These are phyloP conservation scores for Tuber borchii DNA, from an alignment of 495 filamentous ascomycete genomes.

Conservation along the genomic window DNA sequence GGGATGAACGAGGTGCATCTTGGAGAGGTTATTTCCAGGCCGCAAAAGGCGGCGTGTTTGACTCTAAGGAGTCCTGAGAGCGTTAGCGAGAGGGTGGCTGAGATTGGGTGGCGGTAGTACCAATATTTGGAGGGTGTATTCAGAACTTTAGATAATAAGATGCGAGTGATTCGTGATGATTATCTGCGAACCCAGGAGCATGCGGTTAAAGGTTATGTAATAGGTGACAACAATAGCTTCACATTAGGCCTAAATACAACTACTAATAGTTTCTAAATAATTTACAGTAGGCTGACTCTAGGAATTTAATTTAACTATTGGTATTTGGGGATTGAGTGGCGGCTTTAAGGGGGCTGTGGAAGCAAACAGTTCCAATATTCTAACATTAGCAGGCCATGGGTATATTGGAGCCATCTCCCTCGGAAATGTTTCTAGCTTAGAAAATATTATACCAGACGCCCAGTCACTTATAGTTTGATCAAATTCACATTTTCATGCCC, in stretches of 20 bases:
- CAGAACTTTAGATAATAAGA: too few species aligned
- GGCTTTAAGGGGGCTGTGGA: neutral
- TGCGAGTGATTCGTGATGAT: too few species aligned
- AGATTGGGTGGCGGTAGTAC: slow-evolving; percentile 9
- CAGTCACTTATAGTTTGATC: neutral
- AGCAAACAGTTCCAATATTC: neutral
- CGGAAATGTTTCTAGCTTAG: neutral
- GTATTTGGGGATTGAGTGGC: neutral
- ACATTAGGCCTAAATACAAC: neutral
- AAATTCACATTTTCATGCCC: neutral
- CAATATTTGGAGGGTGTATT: neutral
- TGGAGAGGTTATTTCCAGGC: slow-evolving; percentile 52
- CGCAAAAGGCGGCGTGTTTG: slow-evolving; percentile 69
- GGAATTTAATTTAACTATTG: neutral
- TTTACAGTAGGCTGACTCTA: neutral
- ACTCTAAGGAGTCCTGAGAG: slow-evolving; percentile 66
- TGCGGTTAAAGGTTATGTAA: neutral
- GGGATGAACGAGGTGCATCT: slow-evolving; percentile 47
- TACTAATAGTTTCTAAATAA: neutral
- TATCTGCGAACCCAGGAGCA: too few species aligned
- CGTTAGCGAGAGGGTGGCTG: slow-evolving; percentile 53
- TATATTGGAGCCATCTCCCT: neutral
- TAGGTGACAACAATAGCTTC: neutral
- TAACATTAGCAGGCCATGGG: neutral
- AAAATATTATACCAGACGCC: neutral